Base-by-base conservation (phyloP, 2,329 filamentous ascomycete species). In the Sclerotiophoma versabilis region DNA sequence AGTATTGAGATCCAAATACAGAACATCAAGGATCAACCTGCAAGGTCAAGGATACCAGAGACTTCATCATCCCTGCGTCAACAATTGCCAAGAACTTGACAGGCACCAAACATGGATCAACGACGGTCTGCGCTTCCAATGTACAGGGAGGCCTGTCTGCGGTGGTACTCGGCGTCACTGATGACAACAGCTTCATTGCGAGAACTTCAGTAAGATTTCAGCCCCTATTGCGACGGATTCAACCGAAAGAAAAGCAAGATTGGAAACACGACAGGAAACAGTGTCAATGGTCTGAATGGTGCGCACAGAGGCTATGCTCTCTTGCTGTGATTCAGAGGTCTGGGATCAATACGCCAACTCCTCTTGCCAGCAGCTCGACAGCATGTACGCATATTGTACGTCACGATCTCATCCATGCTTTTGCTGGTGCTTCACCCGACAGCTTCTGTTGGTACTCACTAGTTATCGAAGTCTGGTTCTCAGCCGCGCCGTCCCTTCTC, bases 141-240 rank as follows among this genome's bases (percentile, higher is more conserved):
- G 34, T 25, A n/a, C 41, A 45, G 19, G 26, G 19, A 49, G 27
- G 39, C 45, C 26, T 48, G 27, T 46, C 34, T 26, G 33, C 46
- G 45, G 51, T 46, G 39, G n/a, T 9, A 49, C 34, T 54, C 45
- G 51, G 51, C 51, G 19, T 54, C 45, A 49, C 20, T 46, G 17
- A 38, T 45, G 45, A 49, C 45, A 54, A 17, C 39, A 54, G 23
- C 45, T 49, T 54, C 39, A 39, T 39, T 49, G 45, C 17, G 22
- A 48, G 33, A 44, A 26, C 22, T 29, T 7, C 42, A 15, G 29
- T 25, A 20, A 23, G 32, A 38, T 26, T n/a, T 20, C 11, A 44
- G 15, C 51, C 51, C 39, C 45, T 49, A 54, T 36, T 39, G 29
- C n/a, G 14, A 41, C 34, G 41, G 5, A 30, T 36, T 33, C 14